Base-by-base conservation (phyloP, 164 flowering plant species). In the Stephania japonica region DNA sequence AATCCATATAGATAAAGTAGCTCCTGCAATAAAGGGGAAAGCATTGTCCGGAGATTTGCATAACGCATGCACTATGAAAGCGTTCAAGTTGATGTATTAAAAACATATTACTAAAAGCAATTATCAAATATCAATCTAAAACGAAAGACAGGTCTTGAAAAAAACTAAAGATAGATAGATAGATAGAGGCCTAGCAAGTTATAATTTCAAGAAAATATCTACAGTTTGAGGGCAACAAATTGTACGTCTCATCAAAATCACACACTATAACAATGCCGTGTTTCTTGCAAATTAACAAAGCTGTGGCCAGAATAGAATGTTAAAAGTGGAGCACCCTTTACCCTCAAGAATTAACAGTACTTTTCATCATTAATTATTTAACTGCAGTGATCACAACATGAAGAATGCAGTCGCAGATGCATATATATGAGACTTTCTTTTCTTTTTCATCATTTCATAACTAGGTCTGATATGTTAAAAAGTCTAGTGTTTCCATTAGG, bases 1-100 rank as follows among this genome's bases (percentile, higher is more conserved):
- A 96, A 93, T 66, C 99, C 99, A 77, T 96, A 96, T 1, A 96
- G 89, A 83, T 89, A 96, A 5, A 96, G 86, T 67, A 96, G 82
- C 74, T 96, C 99, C 99, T 96, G 95, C 84, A 80, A 68, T 65
- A 79, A 79, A 81, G 4, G 21, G 38, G 61, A 74, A 78, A 44
- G 21, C 9, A 53, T 19, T 12, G 19, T 9, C 16, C 53, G 7
- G 53, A 42, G 27, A 68, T n/a, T 14, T 62, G 25, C 1, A 0
- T 32, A 72, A 67, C 26, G 50, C 2, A 50, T 41, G 71, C 42
- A 21, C 44, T 24, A 56, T 8, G 18, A 50, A 21, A 18, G 42
- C 25, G 23, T 59, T 59, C 23, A n/a, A 59, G n/a, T 59, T 59
- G 63, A 6, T 6, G 18, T 59, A 44, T 44, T 44, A 13, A 44